Evolutionary conservation across 768 basidiomycete genomes (phyloP).

Genomic region (Mycena kentingensis): DNA sequence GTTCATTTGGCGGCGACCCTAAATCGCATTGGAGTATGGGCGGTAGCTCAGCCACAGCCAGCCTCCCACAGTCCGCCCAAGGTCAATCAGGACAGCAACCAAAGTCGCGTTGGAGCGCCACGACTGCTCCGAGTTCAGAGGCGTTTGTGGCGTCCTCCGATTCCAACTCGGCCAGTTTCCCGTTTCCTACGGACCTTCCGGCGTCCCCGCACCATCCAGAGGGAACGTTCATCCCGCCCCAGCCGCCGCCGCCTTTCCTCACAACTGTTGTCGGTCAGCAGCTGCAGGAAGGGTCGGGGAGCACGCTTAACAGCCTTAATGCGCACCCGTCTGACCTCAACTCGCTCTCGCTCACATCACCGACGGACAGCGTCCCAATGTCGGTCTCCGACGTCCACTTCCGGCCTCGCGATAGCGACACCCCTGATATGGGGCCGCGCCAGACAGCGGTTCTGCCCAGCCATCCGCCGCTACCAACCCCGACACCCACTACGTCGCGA

Average conservation of each 20-base stretch:
- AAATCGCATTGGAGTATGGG: conserved; percentile 18
- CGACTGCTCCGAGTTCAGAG: conserved; percentile 34
- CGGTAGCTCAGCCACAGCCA: conserved; percentile 16
- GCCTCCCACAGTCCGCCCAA: conserved; percentile 23
- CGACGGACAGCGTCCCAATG: conserved; percentile 58
- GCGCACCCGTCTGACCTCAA: conserved; percentile 32
- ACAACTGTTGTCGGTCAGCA: conserved; percentile 1
- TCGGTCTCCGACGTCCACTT: conserved; percentile 58
- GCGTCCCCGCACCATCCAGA: conserved; percentile 41
- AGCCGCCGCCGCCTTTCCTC: conserved; percentile 5
- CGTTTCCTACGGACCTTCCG: conserved; percentile 46
- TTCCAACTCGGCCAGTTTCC: conserved; percentile 45
- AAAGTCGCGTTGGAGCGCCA: conserved; percentile 46
- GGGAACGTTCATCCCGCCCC: conserved; percentile 26
- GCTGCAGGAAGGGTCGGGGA: conserved; percentile 3
- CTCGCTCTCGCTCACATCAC: conserved; percentile 43
- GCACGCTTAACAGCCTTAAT: conserved; percentile 31
- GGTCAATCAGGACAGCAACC: too few species aligned
- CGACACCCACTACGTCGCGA: background rate
- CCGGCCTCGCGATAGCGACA: conserved; percentile 43
- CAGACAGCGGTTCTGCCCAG: conserved; percentile 36
- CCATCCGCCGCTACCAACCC: conserved; percentile 40
- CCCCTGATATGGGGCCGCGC: conserved; percentile 18
- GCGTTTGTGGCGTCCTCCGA: conserved; percentile 23
- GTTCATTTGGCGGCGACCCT: conserved; percentile 17